Percentiles rank a stretch among this genome's conserved stretches.
These are phyloP conservation scores for Blastobotrys mokoenaii DNA, from an alignment of 805 yeast species.

Conservation along the genomic window DNA sequence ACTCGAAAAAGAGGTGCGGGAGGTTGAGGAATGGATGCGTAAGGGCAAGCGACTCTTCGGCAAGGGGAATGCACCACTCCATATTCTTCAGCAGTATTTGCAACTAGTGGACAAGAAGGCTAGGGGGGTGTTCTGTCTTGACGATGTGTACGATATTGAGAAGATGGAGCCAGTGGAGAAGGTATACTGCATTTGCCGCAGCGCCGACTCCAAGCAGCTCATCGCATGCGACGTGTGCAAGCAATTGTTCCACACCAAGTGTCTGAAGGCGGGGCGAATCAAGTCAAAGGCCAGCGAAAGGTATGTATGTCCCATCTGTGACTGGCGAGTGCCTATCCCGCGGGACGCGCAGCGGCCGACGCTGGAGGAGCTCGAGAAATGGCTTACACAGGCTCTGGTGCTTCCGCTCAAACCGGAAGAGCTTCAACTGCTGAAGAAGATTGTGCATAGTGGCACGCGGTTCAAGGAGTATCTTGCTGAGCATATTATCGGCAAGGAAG, in stretches of 20 bases:
- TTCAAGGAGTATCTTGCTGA: conserved; percentile 41
- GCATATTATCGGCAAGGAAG: conserved; percentile 44
- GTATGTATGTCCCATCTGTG: conserved; percentile 51
- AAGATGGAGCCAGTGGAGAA: conserved; percentile 28
- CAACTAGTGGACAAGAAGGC: conserved; percentile 17
- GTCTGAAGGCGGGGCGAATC: conserved; percentile 41
- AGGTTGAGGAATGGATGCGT: conserved; percentile 33
- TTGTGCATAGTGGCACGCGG: conserved; percentile 23
- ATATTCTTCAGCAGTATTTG: conserved; percentile 25
- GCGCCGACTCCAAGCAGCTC: conserved; percentile 75
- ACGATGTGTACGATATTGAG: conserved; percentile 31
- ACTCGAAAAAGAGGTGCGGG: conserved; percentile 20
- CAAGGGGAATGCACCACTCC: conserved; percentile 29
- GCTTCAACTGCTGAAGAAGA: conserved; percentile 18
- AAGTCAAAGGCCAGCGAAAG: conserved; percentile 28
- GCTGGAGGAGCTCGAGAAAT: conserved; percentile 26
- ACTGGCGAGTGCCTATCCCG: conserved; percentile 27
- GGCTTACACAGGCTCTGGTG: conserved; percentile 24
- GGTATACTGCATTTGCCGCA: conserved; percentile 37
- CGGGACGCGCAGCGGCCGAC: conserved; percentile 30
- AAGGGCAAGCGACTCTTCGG: conserved; percentile 29
- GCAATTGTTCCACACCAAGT: conserved; percentile 90
- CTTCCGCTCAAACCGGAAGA: conserved; percentile 32
- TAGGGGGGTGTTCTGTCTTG: conserved; percentile 8
- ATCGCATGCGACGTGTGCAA: conserved; percentile 85